Evolutionary conservation across 2,329 filamentous ascomycete genomes (phyloP).

Genomic region (Aspergillus ustus): DNA sequence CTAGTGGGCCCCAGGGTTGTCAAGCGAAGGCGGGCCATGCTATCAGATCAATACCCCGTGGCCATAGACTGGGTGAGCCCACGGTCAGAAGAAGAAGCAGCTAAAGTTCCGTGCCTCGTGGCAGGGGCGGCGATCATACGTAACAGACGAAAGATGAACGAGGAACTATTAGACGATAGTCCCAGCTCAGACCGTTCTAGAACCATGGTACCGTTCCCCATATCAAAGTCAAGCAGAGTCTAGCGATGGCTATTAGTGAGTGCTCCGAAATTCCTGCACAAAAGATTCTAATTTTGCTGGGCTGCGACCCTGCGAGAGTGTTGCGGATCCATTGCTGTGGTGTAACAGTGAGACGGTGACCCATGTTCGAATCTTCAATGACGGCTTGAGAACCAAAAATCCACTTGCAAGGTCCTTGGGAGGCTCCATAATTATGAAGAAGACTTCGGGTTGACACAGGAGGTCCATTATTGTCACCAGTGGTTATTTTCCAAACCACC

Average conservation of each 20-base stretch:
- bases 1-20: neutral
- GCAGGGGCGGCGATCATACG: conserved; percentile 3
- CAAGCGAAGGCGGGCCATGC: conserved; percentile 6
- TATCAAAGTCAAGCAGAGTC: neutral
- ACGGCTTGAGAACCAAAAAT: neutral
- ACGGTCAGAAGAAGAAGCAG: neutral
- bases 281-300: neutral
- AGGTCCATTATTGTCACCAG: neutral
- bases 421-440: neutral
- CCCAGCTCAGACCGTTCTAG: neutral
- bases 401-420: neutral
- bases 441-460: neutral
- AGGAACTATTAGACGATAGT: conserved; percentile 5
- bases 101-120: conserved; percentile 4
- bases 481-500: too few species aligned
- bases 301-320: neutral
- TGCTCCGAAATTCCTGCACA: neutral
- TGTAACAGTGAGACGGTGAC: neutral
- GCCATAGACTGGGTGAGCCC: conserved; percentile 4
- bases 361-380: neutral
- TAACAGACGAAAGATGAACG: neutral
- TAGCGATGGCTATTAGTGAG: too few species aligned
- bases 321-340: neutral
- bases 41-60: too few species aligned
- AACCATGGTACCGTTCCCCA: neutral